Percentiles rank a stretch among this genome's conserved stretches.
These are phyloP conservation scores for Aspergillus hancockii DNA, from an alignment of 495 filamentous ascomycete species.

Conservation along the genomic window DNA sequence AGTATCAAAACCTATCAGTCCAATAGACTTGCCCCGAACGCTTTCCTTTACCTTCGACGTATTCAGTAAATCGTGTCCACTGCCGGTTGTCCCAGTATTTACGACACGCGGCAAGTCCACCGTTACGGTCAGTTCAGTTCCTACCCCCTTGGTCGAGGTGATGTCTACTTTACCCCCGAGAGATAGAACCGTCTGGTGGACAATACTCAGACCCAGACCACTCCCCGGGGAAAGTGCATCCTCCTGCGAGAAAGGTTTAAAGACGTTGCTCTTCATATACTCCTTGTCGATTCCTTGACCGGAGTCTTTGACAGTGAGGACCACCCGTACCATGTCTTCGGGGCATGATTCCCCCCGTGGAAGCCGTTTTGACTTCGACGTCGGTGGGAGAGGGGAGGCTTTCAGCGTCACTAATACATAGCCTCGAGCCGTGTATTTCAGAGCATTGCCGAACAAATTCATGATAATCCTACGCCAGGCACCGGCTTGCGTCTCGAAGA, in stretches of 20 bases:
- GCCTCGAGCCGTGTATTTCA: slow-evolving; percentile 46
- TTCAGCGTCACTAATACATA: slow-evolving; percentile 36
- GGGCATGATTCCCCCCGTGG: neutral
- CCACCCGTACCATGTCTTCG: slow-evolving; percentile 19
- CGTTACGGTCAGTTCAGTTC: slow-evolving; percentile 56
- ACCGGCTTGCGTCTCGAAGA: slow-evolving; percentile 60
- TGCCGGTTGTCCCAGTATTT: neutral
- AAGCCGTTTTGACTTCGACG: neutral
- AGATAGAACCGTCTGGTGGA: slow-evolving; percentile 29
- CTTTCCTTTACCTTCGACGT: slow-evolving; percentile 1
- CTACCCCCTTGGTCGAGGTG: slow-evolving; percentile 29
- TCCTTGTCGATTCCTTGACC: slow-evolving; percentile 64
- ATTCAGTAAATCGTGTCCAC: slow-evolving; percentile 11
- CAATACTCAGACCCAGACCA: slow-evolving; percentile 63
- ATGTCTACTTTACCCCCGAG: slow-evolving; percentile 33
- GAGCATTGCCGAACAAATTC: slow-evolving; percentile 48
- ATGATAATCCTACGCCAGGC: slow-evolving; percentile 55
- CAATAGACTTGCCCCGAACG: slow-evolving; percentile 19
- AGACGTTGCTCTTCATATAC: slow-evolving; percentile 58
- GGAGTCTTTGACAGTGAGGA: slow-evolving; percentile 58
- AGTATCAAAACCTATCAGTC: slow-evolving; percentile 26
- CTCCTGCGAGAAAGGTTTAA: slow-evolving; percentile 71
- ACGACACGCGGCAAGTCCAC: slow-evolving; percentile 28
- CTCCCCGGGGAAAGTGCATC: slow-evolving; percentile 64
- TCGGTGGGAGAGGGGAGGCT: neutral